phyloP scores from a whole-genome alignment of 768 basidiomycete genomes.

The Tremella fuciformis region DNA sequence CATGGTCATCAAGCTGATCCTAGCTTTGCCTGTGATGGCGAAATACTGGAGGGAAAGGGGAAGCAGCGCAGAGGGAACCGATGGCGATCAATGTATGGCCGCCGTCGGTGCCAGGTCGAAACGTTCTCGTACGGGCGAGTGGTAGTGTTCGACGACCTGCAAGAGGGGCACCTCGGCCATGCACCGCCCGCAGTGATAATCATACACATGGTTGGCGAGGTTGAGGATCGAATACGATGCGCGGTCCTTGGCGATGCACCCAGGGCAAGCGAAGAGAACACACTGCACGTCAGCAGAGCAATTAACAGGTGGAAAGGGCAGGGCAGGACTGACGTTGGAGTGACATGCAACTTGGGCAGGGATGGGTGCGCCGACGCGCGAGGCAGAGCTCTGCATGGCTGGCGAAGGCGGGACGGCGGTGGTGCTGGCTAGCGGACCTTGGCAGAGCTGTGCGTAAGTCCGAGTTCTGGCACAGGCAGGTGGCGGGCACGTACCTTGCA shows the following conservation, averaged over 20 bases:
- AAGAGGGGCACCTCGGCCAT: slow-evolving; percentile 23
- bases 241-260: slow-evolving; percentile 29
- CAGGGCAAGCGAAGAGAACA: slow-evolving; percentile 29
- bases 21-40: too few relatives aligned
- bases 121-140: too few relatives aligned
- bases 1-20: too few relatives aligned
- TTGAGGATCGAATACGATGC: slow-evolving; percentile 25
- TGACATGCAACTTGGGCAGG: slow-evolving; percentile 22
- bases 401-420: slow-evolving; percentile 14
- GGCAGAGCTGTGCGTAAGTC: slow-evolving; percentile 25
- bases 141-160: slow-evolving; percentile 3
- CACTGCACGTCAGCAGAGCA: slow-evolving; percentile 19
- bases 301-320: background rate
- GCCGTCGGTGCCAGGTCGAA: too few relatives aligned
- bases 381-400: slow-evolving; percentile 13
- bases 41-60: too few relatives aligned
- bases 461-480: slow-evolving; percentile 6
- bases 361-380: slow-evolving; percentile 4
- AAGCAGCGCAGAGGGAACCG: too few relatives aligned
- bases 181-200: slow-evolving; percentile 28
- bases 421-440: slow-evolving; percentile 18
- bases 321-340: slow-evolving; percentile 17
- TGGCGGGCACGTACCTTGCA: slow-evolving; percentile 18
- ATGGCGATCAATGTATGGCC: too few relatives aligned
- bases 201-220: slow-evolving; percentile 33